These are phyloP conservation scores for Gossypium aridum DNA, from an alignment of 441 rosid genomes.

Conservation along the genomic window DNA sequence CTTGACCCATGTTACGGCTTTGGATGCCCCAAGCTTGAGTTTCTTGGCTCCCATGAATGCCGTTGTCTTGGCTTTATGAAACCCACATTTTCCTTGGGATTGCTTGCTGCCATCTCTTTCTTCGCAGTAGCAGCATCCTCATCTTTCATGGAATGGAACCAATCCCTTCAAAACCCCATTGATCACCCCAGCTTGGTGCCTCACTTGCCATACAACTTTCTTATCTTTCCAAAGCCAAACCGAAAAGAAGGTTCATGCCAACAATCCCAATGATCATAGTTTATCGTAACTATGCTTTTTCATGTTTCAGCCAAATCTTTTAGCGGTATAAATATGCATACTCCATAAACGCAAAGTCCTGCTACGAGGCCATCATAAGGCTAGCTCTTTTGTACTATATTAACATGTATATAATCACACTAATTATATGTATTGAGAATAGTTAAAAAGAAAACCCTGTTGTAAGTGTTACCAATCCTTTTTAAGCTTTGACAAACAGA, in stretches of 20 bases:
- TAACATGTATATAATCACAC: too few relatives aligned
- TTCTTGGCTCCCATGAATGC: slow-evolving; percentile 29
- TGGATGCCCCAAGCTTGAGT: slow-evolving; percentile 32
- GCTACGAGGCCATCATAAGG: too few relatives aligned
- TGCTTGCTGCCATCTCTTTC: slow-evolving; percentile 23
- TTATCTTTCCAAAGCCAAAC: not conserved
- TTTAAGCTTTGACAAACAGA: too few relatives aligned
- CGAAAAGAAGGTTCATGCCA: not conserved
- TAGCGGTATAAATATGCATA: too few relatives aligned
- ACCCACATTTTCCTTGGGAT: slow-evolving; percentile 12
- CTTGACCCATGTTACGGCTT: slow-evolving; percentile 48
- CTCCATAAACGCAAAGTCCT: too few relatives aligned
- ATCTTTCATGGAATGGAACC: slow-evolving; percentile 41
- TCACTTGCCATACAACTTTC: slow-evolving; percentile 44
- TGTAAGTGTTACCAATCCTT: too few relatives aligned
- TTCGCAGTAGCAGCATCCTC: slow-evolving; percentile 23
- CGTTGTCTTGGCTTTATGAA: slow-evolving; percentile 23
- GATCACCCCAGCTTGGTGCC: slow-evolving; percentile 91
- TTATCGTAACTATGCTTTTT: too few relatives aligned
- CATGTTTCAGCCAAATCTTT: too few relatives aligned
- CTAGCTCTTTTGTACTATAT: too few relatives aligned
- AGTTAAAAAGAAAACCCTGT: too few relatives aligned
- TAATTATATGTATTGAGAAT: too few relatives aligned
- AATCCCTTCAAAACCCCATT: slow-evolving; percentile 81
- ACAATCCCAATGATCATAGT: not conserved